Base-by-base conservation (phyloP, 1,284 basidiomycete species). In the Coniophora puteana region DNA sequence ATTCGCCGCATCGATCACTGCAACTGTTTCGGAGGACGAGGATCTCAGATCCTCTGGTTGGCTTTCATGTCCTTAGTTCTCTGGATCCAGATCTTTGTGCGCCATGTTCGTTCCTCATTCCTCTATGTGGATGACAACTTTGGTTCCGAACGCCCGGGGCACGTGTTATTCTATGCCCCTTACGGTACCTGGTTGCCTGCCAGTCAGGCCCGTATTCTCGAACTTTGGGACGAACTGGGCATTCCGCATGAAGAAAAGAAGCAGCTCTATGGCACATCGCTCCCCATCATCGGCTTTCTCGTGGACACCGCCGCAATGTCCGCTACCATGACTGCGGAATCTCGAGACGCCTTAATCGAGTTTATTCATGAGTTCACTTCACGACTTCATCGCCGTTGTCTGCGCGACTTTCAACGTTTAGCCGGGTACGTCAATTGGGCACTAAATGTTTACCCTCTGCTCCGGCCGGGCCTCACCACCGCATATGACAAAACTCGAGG, bases 341-440 rank as follows among this genome's bases (percentile, higher is more conserved):
- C 41, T 0, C 41, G 44, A 6, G 26, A 22, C 0, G 42, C 52
- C 0, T 51, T 65, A 4, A 20, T 57, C 1, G 8, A 16, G 0
- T 43, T 40, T 12, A 45, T 62, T 7, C 20, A 33, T 2, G 34
- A 45, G 0, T 58, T 61, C 39, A 37, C 53, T 4, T 3, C 4
- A 7, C 33, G 22, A 8, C 5, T 8, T 3, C 11, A 8, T 8
- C 29, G 44, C 1, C 49, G 41, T 16, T 30, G 50, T 8, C 45
- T 62, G 1, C 42, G 48, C 0, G 52, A 58, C 11, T 68, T 56
- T 46, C 58, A 62, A 27, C 29, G 37, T 0, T 27, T 68, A 0
- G 46, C 56, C 1, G 63, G 67, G 0, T 66, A 57, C 55, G 38
- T 59, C 3, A 70, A 68, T 39, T 71, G 68, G 67, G 33, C 33